Evolutionary conservation across 768 basidiomycete species (phyloP).

Genomic region (Amanita rimosa): DNA sequence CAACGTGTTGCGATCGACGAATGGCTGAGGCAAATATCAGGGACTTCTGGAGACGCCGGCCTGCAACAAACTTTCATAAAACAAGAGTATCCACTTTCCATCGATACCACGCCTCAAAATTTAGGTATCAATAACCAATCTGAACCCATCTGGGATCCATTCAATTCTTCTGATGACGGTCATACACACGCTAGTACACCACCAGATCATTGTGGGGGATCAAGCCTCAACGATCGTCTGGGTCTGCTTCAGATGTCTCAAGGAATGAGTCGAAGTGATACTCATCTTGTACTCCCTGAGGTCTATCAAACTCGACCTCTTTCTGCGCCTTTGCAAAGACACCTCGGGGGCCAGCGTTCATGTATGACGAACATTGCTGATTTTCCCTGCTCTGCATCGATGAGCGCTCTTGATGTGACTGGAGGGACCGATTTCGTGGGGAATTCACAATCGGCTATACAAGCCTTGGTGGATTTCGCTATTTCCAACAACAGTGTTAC

Average conservation of each 20-base stretch:
- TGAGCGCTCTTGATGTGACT: conserved; percentile 3
- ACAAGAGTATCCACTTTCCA: background rate
- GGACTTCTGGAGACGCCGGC: background rate
- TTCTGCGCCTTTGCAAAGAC: background rate
- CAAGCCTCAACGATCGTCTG: background rate
- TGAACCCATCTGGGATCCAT: background rate
- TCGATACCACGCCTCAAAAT: background rate
- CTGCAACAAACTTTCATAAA: background rate
- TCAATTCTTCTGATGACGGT: conserved; percentile 2
- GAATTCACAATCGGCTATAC: background rate
- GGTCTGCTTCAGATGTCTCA: conserved; percentile 4
- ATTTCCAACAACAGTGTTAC: background rate
- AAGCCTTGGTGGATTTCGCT: conserved; percentile 2
- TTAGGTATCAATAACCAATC: background rate
- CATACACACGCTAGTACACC: conserved; percentile 5
- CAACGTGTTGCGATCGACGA: conserved; percentile 44
- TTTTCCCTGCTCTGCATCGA: conserved; percentile 2
- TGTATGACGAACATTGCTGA: background rate
- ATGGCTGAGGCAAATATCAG: conserved; percentile 47
- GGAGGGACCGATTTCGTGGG: background rate
- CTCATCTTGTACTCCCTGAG: conserved; percentile 4
- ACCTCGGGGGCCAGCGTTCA: background rate
- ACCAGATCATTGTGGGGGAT: background rate
- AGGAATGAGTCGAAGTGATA: conserved; percentile 7
- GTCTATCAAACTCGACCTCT: conserved; percentile 2